These are phyloP conservation scores for Saprolegnia parasitica DNA, from an alignment of 352 stramenopile species.

Conservation along the genomic window DNA sequence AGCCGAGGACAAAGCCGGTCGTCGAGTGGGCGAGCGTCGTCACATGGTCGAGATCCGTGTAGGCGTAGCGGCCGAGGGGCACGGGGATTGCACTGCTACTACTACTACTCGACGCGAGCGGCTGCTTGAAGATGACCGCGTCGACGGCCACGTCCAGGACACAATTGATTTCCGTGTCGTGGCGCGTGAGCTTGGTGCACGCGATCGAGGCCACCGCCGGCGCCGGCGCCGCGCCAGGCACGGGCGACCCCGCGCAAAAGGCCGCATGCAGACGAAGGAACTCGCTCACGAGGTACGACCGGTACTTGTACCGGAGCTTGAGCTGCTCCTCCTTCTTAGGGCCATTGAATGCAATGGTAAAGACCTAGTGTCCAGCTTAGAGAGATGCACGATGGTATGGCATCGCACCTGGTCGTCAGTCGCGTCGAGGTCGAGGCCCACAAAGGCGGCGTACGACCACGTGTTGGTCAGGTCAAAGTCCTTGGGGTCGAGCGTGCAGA, in stretches of 20 bases:
- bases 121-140: constrained; percentile 39
- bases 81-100: constrained; percentile 29
- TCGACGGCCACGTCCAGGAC: constrained; percentile 58
- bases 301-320: constrained; percentile 73
- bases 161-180: constrained; percentile 36
- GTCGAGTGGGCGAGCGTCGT: constrained; percentile 47
- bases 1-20: constrained; percentile 63
- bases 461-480: constrained; percentile 87
- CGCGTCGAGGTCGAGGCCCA: constrained; percentile 54
- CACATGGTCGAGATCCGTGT: constrained; percentile 75
- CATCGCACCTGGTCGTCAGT: constrained; percentile 40
- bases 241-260: constrained; percentile 38
- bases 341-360: constrained; percentile 58
- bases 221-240: constrained; percentile 2
- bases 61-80: constrained; percentile 59
- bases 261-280: constrained; percentile 62
- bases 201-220: constrained; percentile 40
- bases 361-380: constrained; percentile 34
- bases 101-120: neutral
- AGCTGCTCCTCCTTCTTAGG: constrained; percentile 82
- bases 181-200: constrained; percentile 60
- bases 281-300: constrained; percentile 69
- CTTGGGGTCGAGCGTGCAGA: constrained; percentile 81
- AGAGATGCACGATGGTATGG: neutral
- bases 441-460: constrained; percentile 60